A percentile compares a stretch with the other conserved stretches of the same genome.
Conservation (phyloP, 768 basidiomycete genomes). For the Rhodotorula sphaerocarpa region DNA sequence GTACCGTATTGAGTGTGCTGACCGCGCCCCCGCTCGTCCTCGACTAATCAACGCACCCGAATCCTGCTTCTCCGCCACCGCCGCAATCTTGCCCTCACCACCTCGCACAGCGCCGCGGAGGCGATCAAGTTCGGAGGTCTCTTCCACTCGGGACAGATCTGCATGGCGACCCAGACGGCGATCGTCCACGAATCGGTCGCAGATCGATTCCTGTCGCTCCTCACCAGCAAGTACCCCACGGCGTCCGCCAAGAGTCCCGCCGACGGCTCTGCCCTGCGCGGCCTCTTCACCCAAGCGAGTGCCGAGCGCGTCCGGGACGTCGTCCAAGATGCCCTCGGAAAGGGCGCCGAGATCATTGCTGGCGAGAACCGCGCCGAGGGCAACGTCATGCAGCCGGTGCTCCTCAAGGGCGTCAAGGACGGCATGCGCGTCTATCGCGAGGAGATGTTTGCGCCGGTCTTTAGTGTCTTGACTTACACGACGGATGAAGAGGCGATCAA, state of each 20-base stretch:
- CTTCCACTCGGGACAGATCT: conserved; percentile 28
- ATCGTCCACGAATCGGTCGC: conserved; percentile 40
- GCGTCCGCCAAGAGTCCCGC: conserved; percentile 2
- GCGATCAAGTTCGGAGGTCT: conserved; percentile 31
- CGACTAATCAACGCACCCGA: no score
- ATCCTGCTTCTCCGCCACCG: no score
- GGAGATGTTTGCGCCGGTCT: conserved; percentile 80
- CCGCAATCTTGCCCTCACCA: no score
- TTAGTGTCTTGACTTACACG: conserved; percentile 51
- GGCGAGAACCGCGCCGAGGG: conserved; percentile 15
- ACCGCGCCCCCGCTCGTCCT: no score
- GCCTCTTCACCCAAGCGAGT: conserved; percentile 27
- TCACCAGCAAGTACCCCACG: conserved; percentile 12
- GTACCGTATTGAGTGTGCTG: no score
- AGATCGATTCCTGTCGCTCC: conserved; percentile 26
- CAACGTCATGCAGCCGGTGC: conserved; percentile 31
- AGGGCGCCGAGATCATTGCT: conserved; percentile 26
- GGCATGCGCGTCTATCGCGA: conserved; percentile 45
- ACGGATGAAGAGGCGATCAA: conserved; percentile 39
- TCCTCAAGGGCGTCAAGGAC: conserved; percentile 17
- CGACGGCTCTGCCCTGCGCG: conserved; percentile 25
- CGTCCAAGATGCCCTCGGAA: conserved; percentile 29
- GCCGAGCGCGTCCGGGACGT: conserved; percentile 27
- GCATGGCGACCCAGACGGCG: conserved; percentile 29
- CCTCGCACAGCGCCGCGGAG: conserved; percentile 22